phyloP scores from a whole-genome alignment of 495 filamentous ascomycete species.

The Neurospora sp. region DNA sequence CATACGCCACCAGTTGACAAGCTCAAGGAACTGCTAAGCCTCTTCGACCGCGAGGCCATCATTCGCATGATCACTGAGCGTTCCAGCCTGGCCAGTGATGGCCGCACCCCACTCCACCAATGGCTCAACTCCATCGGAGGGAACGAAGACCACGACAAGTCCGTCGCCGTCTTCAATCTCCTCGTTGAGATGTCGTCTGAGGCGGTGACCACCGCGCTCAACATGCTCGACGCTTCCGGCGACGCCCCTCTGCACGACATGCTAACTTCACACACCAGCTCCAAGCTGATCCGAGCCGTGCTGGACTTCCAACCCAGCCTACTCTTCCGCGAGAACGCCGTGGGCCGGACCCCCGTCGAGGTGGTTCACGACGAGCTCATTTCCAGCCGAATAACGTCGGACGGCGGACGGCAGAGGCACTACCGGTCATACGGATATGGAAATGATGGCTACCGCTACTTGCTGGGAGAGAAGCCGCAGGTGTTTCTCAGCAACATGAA shows the following conservation, averaged over 20 bases:
- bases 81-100: slow-evolving; percentile 21
- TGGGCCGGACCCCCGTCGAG: slow-evolving; percentile 58
- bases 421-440: background rate
- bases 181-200: slow-evolving; percentile 43
- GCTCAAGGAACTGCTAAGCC: slow-evolving; percentile 35
- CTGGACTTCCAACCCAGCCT: slow-evolving; percentile 47
- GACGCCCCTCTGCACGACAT: slow-evolving; percentile 54
- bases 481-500: background rate
- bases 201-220: slow-evolving; percentile 34
- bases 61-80: slow-evolving; percentile 29
- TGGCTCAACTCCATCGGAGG: slow-evolving; percentile 17
- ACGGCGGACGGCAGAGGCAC: background rate
- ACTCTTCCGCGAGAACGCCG: slow-evolving; percentile 57
- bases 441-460: background rate
- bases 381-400: slow-evolving; percentile 3
- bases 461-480: background rate
- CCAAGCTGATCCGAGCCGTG: slow-evolving; percentile 35
- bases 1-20: slow-evolving; percentile 13
- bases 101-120: slow-evolving; percentile 31
- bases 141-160: slow-evolving; percentile 2
- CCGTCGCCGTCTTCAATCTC: slow-evolving; percentile 23
- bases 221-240: slow-evolving; percentile 54
- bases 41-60: slow-evolving; percentile 42
- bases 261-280: slow-evolving; percentile 17
- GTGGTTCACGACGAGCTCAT: slow-evolving; percentile 48